Evolutionary conservation across 805 yeast genomes (phyloP), one percentile per base, ranked within the genome.

Genomic region (Kazachstania kunashirensis): DNA sequence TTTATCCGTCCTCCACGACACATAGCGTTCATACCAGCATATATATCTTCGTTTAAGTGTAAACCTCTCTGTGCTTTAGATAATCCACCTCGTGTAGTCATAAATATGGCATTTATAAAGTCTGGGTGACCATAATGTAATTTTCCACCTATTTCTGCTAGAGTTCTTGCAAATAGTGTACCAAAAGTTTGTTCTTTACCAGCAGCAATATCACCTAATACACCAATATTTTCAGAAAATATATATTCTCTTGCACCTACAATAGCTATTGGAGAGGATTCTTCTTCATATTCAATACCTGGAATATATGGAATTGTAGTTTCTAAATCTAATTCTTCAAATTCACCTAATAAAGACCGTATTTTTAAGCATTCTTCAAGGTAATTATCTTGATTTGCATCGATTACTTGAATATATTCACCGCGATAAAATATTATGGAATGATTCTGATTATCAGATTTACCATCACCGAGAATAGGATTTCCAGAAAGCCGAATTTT

Each of bases 181-280:
- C 97, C 97, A 66, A 88, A 88, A 1, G 97, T 88, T 61, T 89
- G 96, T 55, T 88, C 97, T 59, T 88, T 88, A 7, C 95, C 96
- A 15, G 97, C 97, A 16, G 96, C 96, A 47, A 88, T 84, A 61
- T 88, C 96, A 33, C 96, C 97, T 29, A 88, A 66, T 10, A 88
- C 80, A 40, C 97, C 97, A 41, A 84, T 77, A 53, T 83, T 83
- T 60, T 88, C 96, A 2, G 95, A 82, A 63, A 89, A 89, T 21
- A 89, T 86, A 55, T 85, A 86, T 55, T 89, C 97, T 50, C 97
- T 74, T 1, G 96, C 95, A 29, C 97, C 96, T 29, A 89, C 71
- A 49, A 89, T 86, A 1, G 96, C 97, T 13, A 89, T 94, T 1
- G 94, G 94, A 17, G 88, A 92, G 2, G 92, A 88, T 4, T 49